Percentiles rank a stretch among this genome's conserved stretches.
Conservation (phyloP, 306 rosid species). For the Vigna reflexopilosa region DNA sequence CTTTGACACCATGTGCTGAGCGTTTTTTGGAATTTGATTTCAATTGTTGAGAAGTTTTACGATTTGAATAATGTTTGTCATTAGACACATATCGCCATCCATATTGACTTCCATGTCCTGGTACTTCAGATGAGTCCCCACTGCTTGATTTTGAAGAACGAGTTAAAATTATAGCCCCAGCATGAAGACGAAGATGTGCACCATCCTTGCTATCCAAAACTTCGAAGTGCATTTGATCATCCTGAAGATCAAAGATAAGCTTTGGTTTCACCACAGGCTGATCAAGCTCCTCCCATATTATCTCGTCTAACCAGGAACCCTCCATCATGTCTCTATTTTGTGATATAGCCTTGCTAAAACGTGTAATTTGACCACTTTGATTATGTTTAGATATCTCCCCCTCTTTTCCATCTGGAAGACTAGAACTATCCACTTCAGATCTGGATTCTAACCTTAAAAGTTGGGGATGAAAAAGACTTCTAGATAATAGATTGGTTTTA, state of each 20-base stretch:
- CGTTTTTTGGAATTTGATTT: constrained; percentile 93
- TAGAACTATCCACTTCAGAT: constrained; percentile 54
- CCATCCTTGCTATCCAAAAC: constrained; percentile 72
- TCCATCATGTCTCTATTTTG: constrained; percentile 81
- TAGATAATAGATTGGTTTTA: constrained; percentile 50
- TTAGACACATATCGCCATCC: constrained; percentile 89
- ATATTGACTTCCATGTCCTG: constrained; percentile 83
- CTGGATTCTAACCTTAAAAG: constrained; percentile 77
- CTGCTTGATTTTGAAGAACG: constrained; percentile 58
- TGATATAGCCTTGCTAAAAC: constrained; percentile 63
- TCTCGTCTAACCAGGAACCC: constrained; percentile 84
- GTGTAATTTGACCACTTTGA: constrained; percentile 58
- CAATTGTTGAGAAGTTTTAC: constrained; percentile 91
- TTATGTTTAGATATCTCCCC: constrained; percentile 52
- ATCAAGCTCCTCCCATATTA: constrained; percentile 83
- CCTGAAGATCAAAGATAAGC: constrained; percentile 94
- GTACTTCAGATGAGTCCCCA: constrained; percentile 71
- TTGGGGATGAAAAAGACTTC: constrained; percentile 79
- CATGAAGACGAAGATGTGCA: constrained; percentile 76
- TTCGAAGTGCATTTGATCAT: constrained; percentile 97
- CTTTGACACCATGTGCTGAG: constrained; percentile 85
- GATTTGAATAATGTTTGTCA: constrained; percentile 88
- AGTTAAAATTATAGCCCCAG: constrained; percentile 87
- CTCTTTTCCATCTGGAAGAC: constrained; percentile 50
- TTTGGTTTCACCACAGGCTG: constrained; percentile 66